Conservation (phyloP, 2,329 filamentous ascomycete species). For the Aspergillus sp. region DNA sequence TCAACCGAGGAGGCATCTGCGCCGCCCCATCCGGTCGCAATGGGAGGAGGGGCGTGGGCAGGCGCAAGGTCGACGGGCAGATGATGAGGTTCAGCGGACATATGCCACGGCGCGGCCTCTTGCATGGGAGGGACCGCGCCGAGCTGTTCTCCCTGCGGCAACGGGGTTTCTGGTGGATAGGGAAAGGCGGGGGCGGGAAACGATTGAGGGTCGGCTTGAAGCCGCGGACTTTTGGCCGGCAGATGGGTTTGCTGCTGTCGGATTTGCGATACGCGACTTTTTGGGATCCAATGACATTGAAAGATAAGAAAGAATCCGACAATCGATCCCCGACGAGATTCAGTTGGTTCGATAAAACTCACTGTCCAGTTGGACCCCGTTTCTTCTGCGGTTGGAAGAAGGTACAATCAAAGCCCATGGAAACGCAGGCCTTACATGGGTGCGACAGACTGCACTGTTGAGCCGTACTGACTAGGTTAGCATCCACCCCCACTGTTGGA, state of each 20-base stretch:
- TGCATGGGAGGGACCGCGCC: slow-evolving; percentile 15
- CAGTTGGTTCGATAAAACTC: slow-evolving; percentile 17
- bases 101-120: slow-evolving; percentile 22
- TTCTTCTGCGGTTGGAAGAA: slow-evolving; percentile 45
- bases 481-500: slow-evolving; percentile 1
- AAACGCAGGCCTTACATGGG: slow-evolving; percentile 40
- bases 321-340: background rate
- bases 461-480: slow-evolving; percentile 1
- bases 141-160: slow-evolving; percentile 18
- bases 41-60: slow-evolving; percentile 14
- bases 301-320: background rate
- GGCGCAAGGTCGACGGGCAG: slow-evolving; percentile 24
- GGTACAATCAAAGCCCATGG: slow-evolving; percentile 41
- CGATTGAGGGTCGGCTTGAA: slow-evolving; percentile 12
- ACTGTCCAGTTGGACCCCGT: slow-evolving; percentile 40
- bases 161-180: slow-evolving; percentile 22
- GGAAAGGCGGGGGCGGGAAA: slow-evolving; percentile 19
- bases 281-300: background rate
- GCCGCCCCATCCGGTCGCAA: slow-evolving; percentile 24
- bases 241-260: slow-evolving; percentile 34
- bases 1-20: slow-evolving; percentile 22
- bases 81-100: slow-evolving; percentile 19
- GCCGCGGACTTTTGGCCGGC: slow-evolving; percentile 14
- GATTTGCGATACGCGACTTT: slow-evolving; percentile 40
- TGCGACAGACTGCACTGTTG: slow-evolving; percentile 40